A percentile compares a stretch with the other conserved stretches of the same genome.
phyloP scores from a whole-genome alignment of 1,139 yeast genomes.

The Chernovozyma sophiae-reginae region DNA sequence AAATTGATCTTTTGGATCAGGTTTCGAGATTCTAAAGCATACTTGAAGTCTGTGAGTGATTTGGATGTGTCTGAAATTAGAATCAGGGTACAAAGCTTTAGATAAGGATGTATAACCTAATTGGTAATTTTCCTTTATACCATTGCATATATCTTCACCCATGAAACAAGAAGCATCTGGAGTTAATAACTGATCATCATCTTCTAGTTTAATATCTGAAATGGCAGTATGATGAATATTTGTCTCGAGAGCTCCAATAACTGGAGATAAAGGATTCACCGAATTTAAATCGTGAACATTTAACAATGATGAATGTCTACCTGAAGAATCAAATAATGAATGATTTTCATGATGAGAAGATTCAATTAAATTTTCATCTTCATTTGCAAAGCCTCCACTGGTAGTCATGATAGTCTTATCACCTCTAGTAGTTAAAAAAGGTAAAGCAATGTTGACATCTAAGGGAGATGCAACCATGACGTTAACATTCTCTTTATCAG shows the following conservation, averaged over 20 bases:
- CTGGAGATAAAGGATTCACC: conserved; percentile 28
- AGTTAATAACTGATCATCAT: conserved; percentile 12
- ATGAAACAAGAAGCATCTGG: conserved; percentile 29
- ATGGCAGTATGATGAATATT: conserved; percentile 26
- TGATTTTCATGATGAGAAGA: conserved; percentile 1
- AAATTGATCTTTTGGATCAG: conserved; percentile 49
- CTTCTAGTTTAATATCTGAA: conserved; percentile 1
- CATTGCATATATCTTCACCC: conserved; percentile 20
- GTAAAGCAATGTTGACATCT: conserved; percentile 44
- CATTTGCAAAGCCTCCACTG: conserved; percentile 12
- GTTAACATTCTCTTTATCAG: conserved; percentile 7
- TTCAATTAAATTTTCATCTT: not conserved
- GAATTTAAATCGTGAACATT: not conserved
- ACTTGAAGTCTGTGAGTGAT: conserved; percentile 76
- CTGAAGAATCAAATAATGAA: not conserved
- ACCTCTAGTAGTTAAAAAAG: conserved; percentile 39
- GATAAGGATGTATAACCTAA: conserved; percentile 34
- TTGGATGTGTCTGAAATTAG: conserved; percentile 64
- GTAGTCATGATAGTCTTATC: conserved; percentile 31
- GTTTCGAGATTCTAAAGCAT: conserved; percentile 71
- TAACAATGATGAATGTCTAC: not conserved
- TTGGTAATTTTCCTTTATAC: conserved; percentile 27
- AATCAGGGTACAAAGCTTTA: conserved; percentile 59
- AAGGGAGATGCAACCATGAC: conserved; percentile 42
- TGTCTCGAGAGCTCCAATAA: conserved; percentile 41